Base-by-base conservation (phyloP, 108 stramenopile species). In the Fragilariopsis cylindrus region DNA sequence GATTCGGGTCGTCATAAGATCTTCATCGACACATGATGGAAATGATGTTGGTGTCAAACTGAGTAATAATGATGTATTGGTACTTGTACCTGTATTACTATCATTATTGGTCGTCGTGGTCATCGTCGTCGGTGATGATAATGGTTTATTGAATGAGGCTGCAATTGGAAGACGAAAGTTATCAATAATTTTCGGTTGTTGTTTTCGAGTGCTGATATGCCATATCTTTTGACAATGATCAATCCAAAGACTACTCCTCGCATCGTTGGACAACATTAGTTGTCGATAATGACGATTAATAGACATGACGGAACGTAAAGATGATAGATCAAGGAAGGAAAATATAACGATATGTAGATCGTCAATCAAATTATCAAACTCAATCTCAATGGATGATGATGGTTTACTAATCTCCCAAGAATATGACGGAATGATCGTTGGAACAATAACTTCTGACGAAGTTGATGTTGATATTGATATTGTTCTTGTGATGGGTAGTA, bases 271-370 rank as follows among this genome's bases (percentile, higher is more conserved):
- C 4, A 73, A 18, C 39, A 77, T 16, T 56, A 82, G 60, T 11
- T 64, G 11, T 5, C 76, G 81, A 48, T 48, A 75, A 9, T 57
- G 53, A 43, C 54, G 73, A 64, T 74, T 74, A 54, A 74, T 42
- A 41, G 18, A 40, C 63, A 70, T 55, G 6, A 74, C 52, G 18
- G 58, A 48, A 15, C 77, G 77, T 8, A 77, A 40, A 18, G 57
- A 64, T 3, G 56, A 21, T 16, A 73, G 7, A 41, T 75, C 71
- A 4, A 83, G 69, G 60, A 78, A 83, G 46, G 72, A 64, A n/a
- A 55, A 72, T 4, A 78, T 45, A n/a, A 16, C 40, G 42, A 63
- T 42, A 13, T 83, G 77, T 6, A 79, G 54, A 60, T 83, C 82
- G 13, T 62, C 48, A 3, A 53, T 46, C 55, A 83, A 11, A 44